phyloP scores from a whole-genome alignment of 306 rosid genomes.

The Prunus campanulata region DNA sequence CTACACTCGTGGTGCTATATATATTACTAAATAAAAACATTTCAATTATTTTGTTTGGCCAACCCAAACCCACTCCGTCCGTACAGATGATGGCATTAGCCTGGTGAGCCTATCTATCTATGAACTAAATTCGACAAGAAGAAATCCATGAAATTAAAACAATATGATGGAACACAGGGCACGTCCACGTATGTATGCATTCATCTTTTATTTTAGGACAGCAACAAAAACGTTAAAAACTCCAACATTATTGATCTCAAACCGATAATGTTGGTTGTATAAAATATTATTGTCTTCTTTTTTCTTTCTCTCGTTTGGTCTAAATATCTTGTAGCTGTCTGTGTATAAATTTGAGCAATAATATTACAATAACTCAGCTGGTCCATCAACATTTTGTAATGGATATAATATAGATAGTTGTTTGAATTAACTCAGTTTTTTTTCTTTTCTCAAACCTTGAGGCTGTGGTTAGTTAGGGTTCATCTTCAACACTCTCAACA shows the following conservation, averaged over 20 bases:
- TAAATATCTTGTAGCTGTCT: too few species aligned
- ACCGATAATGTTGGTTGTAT: background rate
- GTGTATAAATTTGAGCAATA: too few species aligned
- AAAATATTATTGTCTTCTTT: background rate
- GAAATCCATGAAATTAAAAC: background rate
- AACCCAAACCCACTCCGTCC: conserved; percentile 7
- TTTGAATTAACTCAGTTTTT: too few species aligned
- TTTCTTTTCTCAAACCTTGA: too few species aligned
- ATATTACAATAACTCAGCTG: too few species aligned
- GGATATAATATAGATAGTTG: too few species aligned
- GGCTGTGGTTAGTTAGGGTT: too few species aligned
- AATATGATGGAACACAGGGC: background rate
- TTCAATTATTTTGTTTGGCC: conserved; percentile 3
- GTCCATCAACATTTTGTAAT: too few species aligned
- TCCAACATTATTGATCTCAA: conserved; percentile 7
- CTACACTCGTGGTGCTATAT: background rate
- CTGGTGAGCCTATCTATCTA: background rate
- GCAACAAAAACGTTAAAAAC: background rate
- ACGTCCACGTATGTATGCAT: too few species aligned
- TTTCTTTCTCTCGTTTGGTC: background rate
- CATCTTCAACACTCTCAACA: too few species aligned
- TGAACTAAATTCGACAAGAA: background rate
- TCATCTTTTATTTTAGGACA: background rate
- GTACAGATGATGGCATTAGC: background rate
- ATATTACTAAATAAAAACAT: background rate